Percentiles rank a stretch among this genome's conserved stretches.
Evolutionary conservation across 352 stramenopile species (phyloP).

Genomic region (Globisporangium barbulae): DNA sequence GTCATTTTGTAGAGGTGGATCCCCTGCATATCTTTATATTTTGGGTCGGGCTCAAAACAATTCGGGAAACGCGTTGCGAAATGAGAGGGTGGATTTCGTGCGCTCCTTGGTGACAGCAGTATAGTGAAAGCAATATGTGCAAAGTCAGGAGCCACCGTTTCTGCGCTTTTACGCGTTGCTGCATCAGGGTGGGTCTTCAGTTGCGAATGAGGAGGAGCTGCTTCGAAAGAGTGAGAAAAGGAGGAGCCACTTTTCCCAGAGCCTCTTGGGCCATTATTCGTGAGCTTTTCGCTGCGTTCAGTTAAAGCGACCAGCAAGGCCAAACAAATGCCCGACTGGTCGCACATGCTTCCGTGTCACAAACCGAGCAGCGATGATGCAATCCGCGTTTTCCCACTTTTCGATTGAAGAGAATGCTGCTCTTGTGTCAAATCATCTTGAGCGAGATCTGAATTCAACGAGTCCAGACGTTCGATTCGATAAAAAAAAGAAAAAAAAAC

Average conservation of each 20-base stretch:
- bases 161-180: background rate
- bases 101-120: background rate
- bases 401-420: background rate
- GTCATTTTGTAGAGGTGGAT: background rate
- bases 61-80: background rate
- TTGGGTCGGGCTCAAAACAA: background rate
- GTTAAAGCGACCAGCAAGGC: background rate
- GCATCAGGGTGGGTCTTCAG: background rate
- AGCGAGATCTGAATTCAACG: background rate
- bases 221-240: conserved; percentile 6
- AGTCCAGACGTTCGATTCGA: conserved; percentile 2
- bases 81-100: background rate
- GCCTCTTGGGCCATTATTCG: background rate
- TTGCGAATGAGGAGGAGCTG: background rate
- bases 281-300: background rate
- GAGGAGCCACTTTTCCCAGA: conserved; percentile 11
- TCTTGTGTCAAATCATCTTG: background rate
- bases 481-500: background rate
- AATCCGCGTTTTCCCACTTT: too few species aligned
- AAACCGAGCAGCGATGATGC: background rate
- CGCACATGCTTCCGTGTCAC: too few species aligned
- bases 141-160: conserved; percentile 5
- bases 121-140: conserved; percentile 5
- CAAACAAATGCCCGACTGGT: too few species aligned
- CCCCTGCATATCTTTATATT: background rate